Base-by-base conservation (phyloP, 2,329 filamentous ascomycete species). In the Colletotrichum sp. region DNA sequence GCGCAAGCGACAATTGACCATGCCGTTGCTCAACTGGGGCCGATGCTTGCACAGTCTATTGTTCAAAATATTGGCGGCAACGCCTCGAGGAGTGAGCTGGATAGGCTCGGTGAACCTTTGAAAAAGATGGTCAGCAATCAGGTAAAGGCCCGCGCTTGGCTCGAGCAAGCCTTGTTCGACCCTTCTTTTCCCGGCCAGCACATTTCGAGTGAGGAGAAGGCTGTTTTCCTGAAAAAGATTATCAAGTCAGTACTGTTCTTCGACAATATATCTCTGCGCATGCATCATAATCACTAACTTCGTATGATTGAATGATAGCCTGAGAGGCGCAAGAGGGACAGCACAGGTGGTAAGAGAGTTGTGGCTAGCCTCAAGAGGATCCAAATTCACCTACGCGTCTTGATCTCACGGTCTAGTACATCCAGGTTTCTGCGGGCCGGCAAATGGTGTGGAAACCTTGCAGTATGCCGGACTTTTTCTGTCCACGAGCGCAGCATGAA, bases 291-390 rank as follows among this genome's bases (percentile, higher is more conserved):
- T 26, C 28, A 30, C 34, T 69, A 76, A 32, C 77, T 67, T 6
- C 5, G n/a, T 36, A n/a, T 48, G 13, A 28, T 56, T 30, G 56
- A 48, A n/a, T 24, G 21, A 58, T 72, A 93, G 91, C 80, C 85
- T 95, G 38, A 87, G 94, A 52, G 94, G 94, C 9, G 87, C 90
- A 2, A 88, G 90, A 77, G 85, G 88, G 65, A 95, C 93, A 4
- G 94, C 93, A 77, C 89, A 92, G 70, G 87, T 94, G 1, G 90
- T 95, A 4, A 89, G 91, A 74, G 92, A 94, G 34, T 95, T 95
- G 80, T 96, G 93, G 92, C 84, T 94, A n/a, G 87, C 89, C 3
- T 93, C 92, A 76, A 87, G 93, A 76, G 90, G 90, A 8, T 88
- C 89, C 1, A 91, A 86, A 79, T 93, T 92, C 82, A 86, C 90